Percentiles rank a stretch among this genome's conserved stretches.
Conservation (phyloP, 768 basidiomycete genomes). For the Agrocybe chaxingu region DNA sequence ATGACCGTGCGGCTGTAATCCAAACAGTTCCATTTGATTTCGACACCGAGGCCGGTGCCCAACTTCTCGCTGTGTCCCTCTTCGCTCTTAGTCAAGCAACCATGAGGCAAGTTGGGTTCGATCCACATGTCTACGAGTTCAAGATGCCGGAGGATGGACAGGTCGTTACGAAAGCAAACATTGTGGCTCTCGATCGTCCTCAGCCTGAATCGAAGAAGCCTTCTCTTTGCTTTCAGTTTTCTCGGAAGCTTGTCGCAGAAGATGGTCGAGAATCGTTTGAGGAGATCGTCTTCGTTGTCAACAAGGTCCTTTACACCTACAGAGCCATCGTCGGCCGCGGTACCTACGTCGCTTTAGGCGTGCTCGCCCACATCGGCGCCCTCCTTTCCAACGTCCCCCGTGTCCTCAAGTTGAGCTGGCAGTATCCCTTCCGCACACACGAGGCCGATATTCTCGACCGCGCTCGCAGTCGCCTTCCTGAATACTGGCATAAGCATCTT, state of each 20-base stretch:
- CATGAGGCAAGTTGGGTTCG: too few relatives aligned
- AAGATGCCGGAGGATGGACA: too few relatives aligned
- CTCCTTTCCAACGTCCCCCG: background rate
- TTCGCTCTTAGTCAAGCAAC: too few relatives aligned
- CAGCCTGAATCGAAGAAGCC: too few relatives aligned
- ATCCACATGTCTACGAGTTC: too few relatives aligned
- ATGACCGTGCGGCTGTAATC: too few relatives aligned
- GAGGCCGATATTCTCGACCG: conserved; percentile 9
- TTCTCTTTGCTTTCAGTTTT: background rate
- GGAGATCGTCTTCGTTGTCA: background rate
- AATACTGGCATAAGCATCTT: conserved; percentile 9
- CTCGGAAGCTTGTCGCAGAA: background rate
- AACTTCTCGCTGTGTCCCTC: too few relatives aligned
- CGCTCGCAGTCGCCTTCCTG: conserved; percentile 6
- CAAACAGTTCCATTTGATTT: too few relatives aligned
- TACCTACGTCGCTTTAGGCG: conserved; percentile 12
- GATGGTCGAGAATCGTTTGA: background rate
- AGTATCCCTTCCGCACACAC: background rate
- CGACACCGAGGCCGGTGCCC: too few relatives aligned
- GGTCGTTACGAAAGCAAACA: too few relatives aligned
- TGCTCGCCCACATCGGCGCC: background rate
- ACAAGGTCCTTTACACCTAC: conserved; percentile 6
- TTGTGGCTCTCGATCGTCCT: too few relatives aligned
- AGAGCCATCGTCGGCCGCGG: conserved; percentile 16
- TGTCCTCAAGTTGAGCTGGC: conserved; percentile 18